These are phyloP conservation scores for Trichoderma asperelloides DNA, from an alignment of 495 filamentous ascomycete species.

Conservation along the genomic window DNA sequence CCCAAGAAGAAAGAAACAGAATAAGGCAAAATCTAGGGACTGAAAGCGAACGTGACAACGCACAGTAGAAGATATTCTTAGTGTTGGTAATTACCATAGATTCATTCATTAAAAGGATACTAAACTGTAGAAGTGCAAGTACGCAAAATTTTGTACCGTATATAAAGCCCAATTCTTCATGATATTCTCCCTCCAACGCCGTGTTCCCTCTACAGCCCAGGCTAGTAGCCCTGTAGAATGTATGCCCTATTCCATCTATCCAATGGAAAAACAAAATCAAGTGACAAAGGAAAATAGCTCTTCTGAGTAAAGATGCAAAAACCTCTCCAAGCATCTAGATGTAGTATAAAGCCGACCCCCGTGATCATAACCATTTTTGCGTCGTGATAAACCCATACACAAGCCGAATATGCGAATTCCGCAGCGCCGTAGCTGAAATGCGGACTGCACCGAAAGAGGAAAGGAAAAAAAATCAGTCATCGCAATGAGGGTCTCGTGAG, in stretches of 20 bases:
- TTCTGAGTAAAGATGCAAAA: not conserved
- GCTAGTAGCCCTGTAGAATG: not conserved
- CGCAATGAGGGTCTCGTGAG: not conserved
- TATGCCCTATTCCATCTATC: not conserved
- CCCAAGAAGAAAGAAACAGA: not conserved
- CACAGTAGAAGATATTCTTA: not conserved
- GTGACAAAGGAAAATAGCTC: not conserved
- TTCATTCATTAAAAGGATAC: not conserved
- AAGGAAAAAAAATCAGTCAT: not conserved
- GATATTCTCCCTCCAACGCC: not conserved
- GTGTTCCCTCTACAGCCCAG: not conserved
- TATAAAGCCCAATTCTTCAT: not conserved
- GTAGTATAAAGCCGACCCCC: constrained; percentile 1
- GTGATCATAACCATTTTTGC: constrained; percentile 5
- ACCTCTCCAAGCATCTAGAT: not conserved
- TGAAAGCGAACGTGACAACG: not conserved
- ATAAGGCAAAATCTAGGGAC: too few relatives aligned
- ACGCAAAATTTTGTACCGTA: too few relatives aligned
- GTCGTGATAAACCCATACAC: constrained; percentile 1
- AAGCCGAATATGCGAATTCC: not conserved
- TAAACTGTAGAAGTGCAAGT: too few relatives aligned
- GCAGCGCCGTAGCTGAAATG: not conserved
- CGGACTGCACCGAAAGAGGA: not conserved
- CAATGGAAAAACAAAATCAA: not conserved
- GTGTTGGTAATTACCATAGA: not conserved